A percentile compares a stretch with the other conserved stretches of the same genome.
Conservation (phyloP, 495 filamentous ascomycete genomes). For the Delitschia confertaspora region DNA sequence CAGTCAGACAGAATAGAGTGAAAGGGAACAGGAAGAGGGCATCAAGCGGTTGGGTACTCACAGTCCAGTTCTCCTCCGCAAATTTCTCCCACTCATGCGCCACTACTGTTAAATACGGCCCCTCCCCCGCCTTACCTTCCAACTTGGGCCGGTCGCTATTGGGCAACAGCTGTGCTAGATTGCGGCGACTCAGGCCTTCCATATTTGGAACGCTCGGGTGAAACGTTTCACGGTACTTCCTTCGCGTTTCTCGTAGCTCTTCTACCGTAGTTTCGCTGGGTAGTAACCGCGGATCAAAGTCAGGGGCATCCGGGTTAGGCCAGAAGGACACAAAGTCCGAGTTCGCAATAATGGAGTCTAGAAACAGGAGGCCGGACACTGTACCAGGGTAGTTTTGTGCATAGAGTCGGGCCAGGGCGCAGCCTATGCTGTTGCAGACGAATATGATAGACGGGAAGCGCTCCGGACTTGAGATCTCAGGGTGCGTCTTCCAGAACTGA, state of each 20-base stretch:
- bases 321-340: constrained; percentile 50
- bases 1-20: too few species aligned
- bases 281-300: constrained; percentile 39
- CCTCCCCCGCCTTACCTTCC: constrained; percentile 32
- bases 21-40: too few species aligned
- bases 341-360: constrained; percentile 57
- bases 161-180: constrained; percentile 44
- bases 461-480: constrained; percentile 2
- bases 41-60: too few species aligned
- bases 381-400: constrained; percentile 40
- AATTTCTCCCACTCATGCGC: constrained; percentile 55
- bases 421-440: constrained; percentile 52
- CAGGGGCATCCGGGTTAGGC: constrained; percentile 48
- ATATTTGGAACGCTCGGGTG: constrained; percentile 46
- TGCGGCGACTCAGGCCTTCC: constrained; percentile 48
- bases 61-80: constrained; percentile 42
- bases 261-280: constrained; percentile 40
- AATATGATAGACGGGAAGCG: constrained; percentile 37
- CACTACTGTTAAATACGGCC: constrained; percentile 46
- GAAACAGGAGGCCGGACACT: constrained; percentile 44
- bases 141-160: constrained; percentile 41
- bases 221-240: constrained; percentile 39
- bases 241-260: constrained; percentile 40
- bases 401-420: constrained; percentile 50
- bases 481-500: constrained; percentile 32